A percentile compares a stretch with the other conserved stretches of the same genome.
phyloP scores from a whole-genome alignment of 2,329 filamentous ascomycete genomes.

The Fusarium tanahbumbuense region DNA sequence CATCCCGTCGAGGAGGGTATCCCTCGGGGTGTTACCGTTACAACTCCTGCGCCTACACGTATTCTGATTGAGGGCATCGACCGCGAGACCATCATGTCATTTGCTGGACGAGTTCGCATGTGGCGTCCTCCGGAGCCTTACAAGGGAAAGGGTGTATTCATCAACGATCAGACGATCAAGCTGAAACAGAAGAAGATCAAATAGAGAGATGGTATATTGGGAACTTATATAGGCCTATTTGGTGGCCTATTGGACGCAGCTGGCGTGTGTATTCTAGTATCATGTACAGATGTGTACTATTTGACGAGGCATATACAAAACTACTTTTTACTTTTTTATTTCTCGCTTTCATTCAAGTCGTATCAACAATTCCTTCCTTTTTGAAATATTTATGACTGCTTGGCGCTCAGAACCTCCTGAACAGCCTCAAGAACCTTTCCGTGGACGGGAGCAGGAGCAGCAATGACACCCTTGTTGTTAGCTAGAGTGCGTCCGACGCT shows the following conservation, averaged over 20 bases:
- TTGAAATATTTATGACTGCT: slow-evolving; percentile 40
- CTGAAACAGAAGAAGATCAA: slow-evolving; percentile 98
- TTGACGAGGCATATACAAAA: slow-evolving; percentile 48
- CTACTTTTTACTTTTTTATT: slow-evolving; percentile 34
- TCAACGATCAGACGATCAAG: slow-evolving; percentile 97
- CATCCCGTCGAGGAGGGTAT: slow-evolving; percentile 93
- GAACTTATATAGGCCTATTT: slow-evolving; percentile 9
- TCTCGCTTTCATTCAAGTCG: slow-evolving; percentile 19
- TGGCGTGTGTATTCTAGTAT: slow-evolving; percentile 49
- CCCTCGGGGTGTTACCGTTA: slow-evolving; percentile 84
- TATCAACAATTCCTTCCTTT: not conserved
- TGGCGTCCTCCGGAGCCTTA: slow-evolving; percentile 97
- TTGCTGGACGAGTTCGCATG: slow-evolving; percentile 86
- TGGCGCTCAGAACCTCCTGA: slow-evolving; percentile 74
- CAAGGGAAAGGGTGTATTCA: slow-evolving; percentile 99
- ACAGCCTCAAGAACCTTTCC: slow-evolving; percentile 82
- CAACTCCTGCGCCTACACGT: slow-evolving; percentile 88
- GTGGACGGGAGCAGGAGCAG: slow-evolving; percentile 83
- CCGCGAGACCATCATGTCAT: slow-evolving; percentile 87
- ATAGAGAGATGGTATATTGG: slow-evolving; percentile 58
- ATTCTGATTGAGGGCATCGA: slow-evolving; percentile 90
- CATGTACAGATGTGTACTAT: slow-evolving; percentile 49
- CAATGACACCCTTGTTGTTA: slow-evolving; percentile 93
- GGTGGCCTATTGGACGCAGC: slow-evolving; percentile 39
- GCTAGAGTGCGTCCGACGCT: slow-evolving; percentile 84